A percentile compares a stretch with the other conserved stretches of the same genome.
Evolutionary conservation across 2,329 filamentous ascomycete genomes (phyloP).

Genomic region (Elsinoe batatas): DNA sequence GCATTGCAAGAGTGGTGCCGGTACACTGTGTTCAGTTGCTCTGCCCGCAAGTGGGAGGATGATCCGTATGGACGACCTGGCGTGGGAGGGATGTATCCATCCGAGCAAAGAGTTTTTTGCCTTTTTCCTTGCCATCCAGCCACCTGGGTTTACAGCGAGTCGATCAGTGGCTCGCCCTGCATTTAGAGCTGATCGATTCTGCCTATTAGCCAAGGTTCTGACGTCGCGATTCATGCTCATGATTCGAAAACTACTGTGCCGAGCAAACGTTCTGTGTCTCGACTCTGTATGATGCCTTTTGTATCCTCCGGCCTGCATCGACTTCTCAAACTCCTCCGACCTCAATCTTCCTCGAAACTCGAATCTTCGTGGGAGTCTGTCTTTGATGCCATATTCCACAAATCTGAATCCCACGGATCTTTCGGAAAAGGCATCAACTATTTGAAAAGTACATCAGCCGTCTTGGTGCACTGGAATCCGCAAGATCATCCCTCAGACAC

Average conservation of each 20-base stretch:
- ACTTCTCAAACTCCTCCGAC: slow-evolving; percentile 6
- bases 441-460: background rate
- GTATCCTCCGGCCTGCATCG: background rate
- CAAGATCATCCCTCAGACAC: background rate
- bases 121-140: background rate
- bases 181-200: background rate
- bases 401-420: background rate
- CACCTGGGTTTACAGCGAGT: background rate
- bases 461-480: background rate
- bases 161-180: background rate
- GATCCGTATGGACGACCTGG: background rate
- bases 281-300: background rate
- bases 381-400: background rate
- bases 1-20: too few relatives aligned
- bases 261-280: background rate
- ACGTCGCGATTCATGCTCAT: background rate
- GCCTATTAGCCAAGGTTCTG: background rate
- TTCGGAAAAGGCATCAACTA: slow-evolving; percentile 17
- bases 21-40: too few relatives aligned
- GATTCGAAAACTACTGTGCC: background rate
- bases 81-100: background rate
- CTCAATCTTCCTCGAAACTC: background rate
- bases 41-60: too few relatives aligned
- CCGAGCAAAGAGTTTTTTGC: background rate
- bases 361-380: background rate